Percentiles rank a stretch among this genome's conserved stretches.
These are phyloP conservation scores for Solanum peruvianum DNA, from an alignment of 257 asterid genomes.

Conservation along the genomic window DNA sequence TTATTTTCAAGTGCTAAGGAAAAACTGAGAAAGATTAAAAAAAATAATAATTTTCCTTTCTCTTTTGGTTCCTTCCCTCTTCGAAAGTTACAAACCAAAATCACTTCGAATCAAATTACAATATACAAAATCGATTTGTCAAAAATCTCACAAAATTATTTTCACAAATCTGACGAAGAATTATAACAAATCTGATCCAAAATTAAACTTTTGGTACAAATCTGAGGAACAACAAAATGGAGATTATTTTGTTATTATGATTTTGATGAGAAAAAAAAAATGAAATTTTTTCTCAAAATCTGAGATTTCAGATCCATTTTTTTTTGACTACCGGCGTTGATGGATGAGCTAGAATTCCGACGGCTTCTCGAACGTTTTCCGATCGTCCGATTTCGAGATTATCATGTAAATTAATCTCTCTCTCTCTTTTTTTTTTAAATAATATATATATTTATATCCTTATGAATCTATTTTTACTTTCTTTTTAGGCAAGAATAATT, in stretches of 20 bases:
- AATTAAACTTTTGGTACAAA: neutral
- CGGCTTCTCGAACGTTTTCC: constrained; percentile 62
- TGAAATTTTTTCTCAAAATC: neutral
- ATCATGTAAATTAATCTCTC: constrained; percentile 26
- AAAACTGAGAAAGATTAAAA: neutral
- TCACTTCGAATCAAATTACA: neutral
- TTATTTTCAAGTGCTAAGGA: neutral
- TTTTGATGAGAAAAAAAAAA: neutral
- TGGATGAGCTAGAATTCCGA: constrained; percentile 56
- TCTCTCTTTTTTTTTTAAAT: neutral
- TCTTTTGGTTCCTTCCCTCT: neutral
- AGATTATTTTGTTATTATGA: neutral
- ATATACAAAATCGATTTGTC: neutral
- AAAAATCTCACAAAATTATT: neutral
- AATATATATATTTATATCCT: no score
- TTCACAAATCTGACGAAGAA: no score
- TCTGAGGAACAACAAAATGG: neutral
- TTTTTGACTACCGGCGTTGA: neutral
- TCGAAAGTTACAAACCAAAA: neutral
- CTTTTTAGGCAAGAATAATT: neutral
- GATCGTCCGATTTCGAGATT: constrained; percentile 58
- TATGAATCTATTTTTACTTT: neutral
- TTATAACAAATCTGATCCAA: neutral
- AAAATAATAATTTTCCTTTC: neutral
- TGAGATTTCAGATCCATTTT: neutral